phyloP scores from a whole-genome alignment of 169 alveolate species.

The Babesia sp. region DNA sequence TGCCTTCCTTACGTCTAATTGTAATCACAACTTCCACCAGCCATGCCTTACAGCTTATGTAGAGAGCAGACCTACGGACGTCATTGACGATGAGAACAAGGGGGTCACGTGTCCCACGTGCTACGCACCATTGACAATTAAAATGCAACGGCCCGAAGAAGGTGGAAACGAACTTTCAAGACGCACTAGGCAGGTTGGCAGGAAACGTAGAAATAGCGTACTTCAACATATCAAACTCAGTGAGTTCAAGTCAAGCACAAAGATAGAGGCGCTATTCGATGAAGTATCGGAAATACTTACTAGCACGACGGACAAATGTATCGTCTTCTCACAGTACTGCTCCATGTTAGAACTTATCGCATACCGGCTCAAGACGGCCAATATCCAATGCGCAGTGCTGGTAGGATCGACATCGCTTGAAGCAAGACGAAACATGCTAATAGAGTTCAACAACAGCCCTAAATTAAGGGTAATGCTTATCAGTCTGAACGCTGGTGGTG shows the following conservation, averaged over 20 bases:
- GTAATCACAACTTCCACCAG: conserved; percentile 84
- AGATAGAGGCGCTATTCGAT: conserved; percentile 79
- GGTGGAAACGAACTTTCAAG: neutral
- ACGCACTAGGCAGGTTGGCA: conserved; percentile 35
- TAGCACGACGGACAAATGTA: conserved; percentile 73
- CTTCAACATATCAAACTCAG: conserved; percentile 73
- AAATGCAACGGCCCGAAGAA: conserved; percentile 14
- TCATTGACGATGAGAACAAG: conserved; percentile 10
- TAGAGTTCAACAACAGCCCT: conserved; percentile 82
- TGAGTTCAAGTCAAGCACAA: conserved; percentile 77
- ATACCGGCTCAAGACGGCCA: conserved; percentile 47
- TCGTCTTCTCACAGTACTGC: conserved; percentile 87
- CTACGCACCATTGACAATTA: conserved; percentile 78
- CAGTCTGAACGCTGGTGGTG: conserved; percentile 95
- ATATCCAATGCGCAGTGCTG: conserved; percentile 78
- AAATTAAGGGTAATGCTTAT: conserved; percentile 82
- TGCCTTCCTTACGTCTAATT: conserved; percentile 72
- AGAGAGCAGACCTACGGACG: conserved; percentile 77
- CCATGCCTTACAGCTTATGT: conserved; percentile 80
- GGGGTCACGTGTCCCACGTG: conserved; percentile 82
- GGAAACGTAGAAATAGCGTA: conserved; percentile 59
- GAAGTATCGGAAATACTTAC: conserved; percentile 71
- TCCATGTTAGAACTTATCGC: conserved; percentile 86
- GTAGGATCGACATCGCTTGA: conserved; percentile 81
- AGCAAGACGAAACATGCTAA: conserved; percentile 79